A percentile compares a stretch with the other conserved stretches of the same genome.
Conservation (phyloP, 805 yeast species). For the Schwanniomyces occidentalis region DNA sequence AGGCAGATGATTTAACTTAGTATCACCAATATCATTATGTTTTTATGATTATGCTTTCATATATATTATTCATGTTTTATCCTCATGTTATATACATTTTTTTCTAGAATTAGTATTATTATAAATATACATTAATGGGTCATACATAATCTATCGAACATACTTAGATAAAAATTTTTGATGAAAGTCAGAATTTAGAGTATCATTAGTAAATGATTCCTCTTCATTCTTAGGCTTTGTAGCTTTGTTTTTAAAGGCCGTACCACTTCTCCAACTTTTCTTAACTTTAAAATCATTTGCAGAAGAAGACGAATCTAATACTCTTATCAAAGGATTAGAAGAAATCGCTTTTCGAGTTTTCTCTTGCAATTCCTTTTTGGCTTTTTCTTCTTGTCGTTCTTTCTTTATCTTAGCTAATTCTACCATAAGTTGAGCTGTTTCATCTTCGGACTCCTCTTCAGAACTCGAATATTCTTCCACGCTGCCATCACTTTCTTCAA, state of each 20-base stretch:
- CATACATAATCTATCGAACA: slow-evolving; percentile 21
- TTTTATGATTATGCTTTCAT: neutral
- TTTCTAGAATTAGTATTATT: neutral
- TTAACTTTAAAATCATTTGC: slow-evolving; percentile 13
- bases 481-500: slow-evolving; percentile 7
- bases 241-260: slow-evolving; percentile 20
- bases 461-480: slow-evolving; percentile 1
- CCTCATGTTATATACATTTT: neutral
- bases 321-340: slow-evolving; percentile 14
- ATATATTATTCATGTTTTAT: slow-evolving; percentile 1
- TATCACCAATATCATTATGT: neutral
- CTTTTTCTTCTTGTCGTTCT: slow-evolving; percentile 14
- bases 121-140: neutral
- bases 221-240: slow-evolving; percentile 5
- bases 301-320: slow-evolving; percentile 8
- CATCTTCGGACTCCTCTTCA: slow-evolving; percentile 16
- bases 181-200: slow-evolving; percentile 35
- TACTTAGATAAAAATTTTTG: slow-evolving; percentile 36
- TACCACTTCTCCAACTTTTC: slow-evolving; percentile 31
- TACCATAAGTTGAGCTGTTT: slow-evolving; percentile 15
- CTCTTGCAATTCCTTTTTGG: slow-evolving; percentile 4
- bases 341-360: slow-evolving; percentile 6
- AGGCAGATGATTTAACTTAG: slow-evolving; percentile 29
- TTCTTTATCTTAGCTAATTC: slow-evolving; percentile 20
- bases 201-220: slow-evolving; percentile 29